These are phyloP conservation scores for Hypsizygus ulmarius DNA, from an alignment of 1,284 basidiomycete species.

Conservation along the genomic window DNA sequence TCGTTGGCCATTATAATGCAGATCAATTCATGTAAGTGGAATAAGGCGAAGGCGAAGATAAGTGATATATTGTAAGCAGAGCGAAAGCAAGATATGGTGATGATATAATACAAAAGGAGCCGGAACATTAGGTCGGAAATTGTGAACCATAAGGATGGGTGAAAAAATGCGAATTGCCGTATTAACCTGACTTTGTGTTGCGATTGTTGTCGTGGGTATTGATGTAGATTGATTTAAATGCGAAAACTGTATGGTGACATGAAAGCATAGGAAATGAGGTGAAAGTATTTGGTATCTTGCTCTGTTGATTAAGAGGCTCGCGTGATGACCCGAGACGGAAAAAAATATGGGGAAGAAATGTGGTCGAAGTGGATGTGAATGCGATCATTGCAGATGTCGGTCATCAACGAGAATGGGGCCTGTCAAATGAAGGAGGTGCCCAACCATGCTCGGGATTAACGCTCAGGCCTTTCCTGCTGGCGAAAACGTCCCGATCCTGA, in stretches of 20 bases:
- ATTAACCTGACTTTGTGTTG: not conserved
- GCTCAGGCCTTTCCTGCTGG: constrained; percentile 12
- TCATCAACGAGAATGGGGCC: constrained; percentile 7
- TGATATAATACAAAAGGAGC: not conserved
- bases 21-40: no score
- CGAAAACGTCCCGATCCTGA: constrained; percentile 14
- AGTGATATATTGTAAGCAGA: constrained; percentile 2
- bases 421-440: constrained; percentile 9
- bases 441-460: constrained; percentile 13
- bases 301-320: not conserved
- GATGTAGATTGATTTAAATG: not conserved
- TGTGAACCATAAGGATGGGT: not conserved
- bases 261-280: not conserved
- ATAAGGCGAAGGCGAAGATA: not conserved
- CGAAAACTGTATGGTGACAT: not conserved
- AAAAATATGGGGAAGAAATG: not conserved
- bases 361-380: no score
- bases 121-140: no score
- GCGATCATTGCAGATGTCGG: not conserved
- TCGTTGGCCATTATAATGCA: no score
- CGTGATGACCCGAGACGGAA: not conserved
- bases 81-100: not conserved
- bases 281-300: not conserved
- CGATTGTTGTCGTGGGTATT: not conserved
- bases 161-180: not conserved